phyloP scores from a whole-genome alignment of 331 rosid genomes.

The Malus hybrid region DNA sequence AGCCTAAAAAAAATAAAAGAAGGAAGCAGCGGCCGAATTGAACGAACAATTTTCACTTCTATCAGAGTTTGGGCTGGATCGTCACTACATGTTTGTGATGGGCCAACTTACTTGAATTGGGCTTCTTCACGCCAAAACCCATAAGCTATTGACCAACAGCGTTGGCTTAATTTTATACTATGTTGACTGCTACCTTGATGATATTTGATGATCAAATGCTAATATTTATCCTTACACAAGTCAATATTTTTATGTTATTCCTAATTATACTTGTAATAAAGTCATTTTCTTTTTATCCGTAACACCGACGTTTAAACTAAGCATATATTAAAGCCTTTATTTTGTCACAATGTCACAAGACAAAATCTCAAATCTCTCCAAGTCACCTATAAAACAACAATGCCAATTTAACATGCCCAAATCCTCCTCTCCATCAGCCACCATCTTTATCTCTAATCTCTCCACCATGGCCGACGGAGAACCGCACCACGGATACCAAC shows the following conservation, averaged over 20 bases:
- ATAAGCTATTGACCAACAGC: not conserved
- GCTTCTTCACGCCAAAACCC: too few relatives aligned
- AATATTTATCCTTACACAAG: too few relatives aligned
- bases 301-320: not conserved
- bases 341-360: not conserved
- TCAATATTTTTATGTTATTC: too few relatives aligned
- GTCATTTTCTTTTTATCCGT: not conserved
- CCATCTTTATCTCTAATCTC: not conserved
- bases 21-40: too few relatives aligned
- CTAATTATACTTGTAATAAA: not conserved
- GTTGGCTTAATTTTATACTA: not conserved
- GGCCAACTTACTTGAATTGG: not conserved
- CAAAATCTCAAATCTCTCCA: not conserved
- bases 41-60: too few relatives aligned
- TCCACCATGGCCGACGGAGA: slow-evolving; percentile 1
- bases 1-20: too few relatives aligned
- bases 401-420: not conserved
- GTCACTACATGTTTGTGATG: not conserved
- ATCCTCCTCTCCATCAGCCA: not conserved
- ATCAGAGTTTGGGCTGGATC: not conserved
- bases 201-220: not conserved
- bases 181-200: not conserved
- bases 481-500: not conserved
- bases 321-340: not conserved
- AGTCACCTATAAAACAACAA: not conserved